Base-by-base conservation (phyloP, 768 basidiomycete genomes). In the Psilocybe sp. region DNA sequence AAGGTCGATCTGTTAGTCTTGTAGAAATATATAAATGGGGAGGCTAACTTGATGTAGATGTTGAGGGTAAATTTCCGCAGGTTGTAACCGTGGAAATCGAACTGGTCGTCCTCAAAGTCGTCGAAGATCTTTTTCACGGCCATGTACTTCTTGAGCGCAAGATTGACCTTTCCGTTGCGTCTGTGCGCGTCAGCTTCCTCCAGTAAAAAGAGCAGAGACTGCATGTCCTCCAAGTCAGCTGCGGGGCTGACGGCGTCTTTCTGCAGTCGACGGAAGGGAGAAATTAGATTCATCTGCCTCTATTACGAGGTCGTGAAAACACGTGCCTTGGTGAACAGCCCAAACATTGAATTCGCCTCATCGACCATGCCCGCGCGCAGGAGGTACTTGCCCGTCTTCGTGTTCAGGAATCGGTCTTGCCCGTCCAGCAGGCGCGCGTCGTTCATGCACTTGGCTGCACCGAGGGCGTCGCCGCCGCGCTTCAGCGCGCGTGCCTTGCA, bases 71-170 rank as follows among this genome's bases (percentile, higher is more conserved):
- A 89, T 59, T 90, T 93, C 46, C 97, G 85, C 57, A 98, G 57
- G 56, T 91, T 91, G 66, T 98, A 99, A 6, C 88, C 84, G 65
- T 99, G 97, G 77, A 99, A 99, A 67, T 99, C 97, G 59, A 88
- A 98, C 68, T 98, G 94, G 61, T 97, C 95, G 57, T 98, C 93
- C 55, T 97, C 92, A 55, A 89, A 80, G 46, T 89, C 88, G 46
- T 86, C 79, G 65, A 96, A 98, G 39, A 91, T 91, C 74, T 84
- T 89, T 50, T 82, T 79, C 40, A 95, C 73, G 23, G 84, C 77
- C 50, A 82, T 77, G 60, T 89, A 98, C 62, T 83, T 82, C 71
- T 97, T 97, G 61, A 98, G 71, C 5, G 97, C 93, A 54, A 89
- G 71, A 31, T 84, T 83, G 18, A 84, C 69, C 58, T 84, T 84